A percentile compares a stretch with the other conserved stretches of the same genome.
These are phyloP conservation scores for Sporodiniella umbellata DNA, from an alignment of 371 early-diverging fungal species.

Conservation along the genomic window DNA sequence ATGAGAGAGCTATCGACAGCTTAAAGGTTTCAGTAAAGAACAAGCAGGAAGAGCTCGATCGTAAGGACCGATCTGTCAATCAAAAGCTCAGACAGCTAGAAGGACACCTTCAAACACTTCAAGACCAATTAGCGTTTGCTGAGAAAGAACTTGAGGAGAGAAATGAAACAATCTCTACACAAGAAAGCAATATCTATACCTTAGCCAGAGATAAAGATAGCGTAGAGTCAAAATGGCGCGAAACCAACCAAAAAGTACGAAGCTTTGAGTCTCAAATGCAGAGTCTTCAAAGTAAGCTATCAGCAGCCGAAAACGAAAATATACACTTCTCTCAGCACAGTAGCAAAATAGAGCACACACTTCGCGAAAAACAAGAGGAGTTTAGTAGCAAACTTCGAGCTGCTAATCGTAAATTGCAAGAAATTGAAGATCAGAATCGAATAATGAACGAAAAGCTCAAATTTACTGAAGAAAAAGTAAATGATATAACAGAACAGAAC, in stretches of 20 bases:
- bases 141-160: conserved; percentile 1
- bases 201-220: neutral
- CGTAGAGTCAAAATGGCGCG: neutral
- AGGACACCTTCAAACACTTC: neutral
- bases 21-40: neutral
- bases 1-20: neutral
- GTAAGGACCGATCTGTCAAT: neutral
- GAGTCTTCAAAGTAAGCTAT: conserved; percentile 1
- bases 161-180: neutral
- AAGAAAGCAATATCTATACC: neutral
- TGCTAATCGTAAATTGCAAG: neutral
- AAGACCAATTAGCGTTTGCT: neutral
- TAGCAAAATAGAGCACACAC: conserved; percentile 1
- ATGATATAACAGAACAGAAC: neutral
- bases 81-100: neutral
- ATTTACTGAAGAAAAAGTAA: conserved; percentile 1
- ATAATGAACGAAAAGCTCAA: conserved; percentile 1
- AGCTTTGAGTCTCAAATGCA: conserved; percentile 3
- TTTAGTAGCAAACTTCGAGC: neutral
- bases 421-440: neutral
- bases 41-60: neutral
- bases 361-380: conserved; percentile 1
- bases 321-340: neutral
- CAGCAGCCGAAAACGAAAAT: conserved; percentile 1
- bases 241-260: neutral